Evolutionary conservation across 2,329 filamentous ascomycete species (phyloP).

Genomic region (Botrytis aclada): DNA sequence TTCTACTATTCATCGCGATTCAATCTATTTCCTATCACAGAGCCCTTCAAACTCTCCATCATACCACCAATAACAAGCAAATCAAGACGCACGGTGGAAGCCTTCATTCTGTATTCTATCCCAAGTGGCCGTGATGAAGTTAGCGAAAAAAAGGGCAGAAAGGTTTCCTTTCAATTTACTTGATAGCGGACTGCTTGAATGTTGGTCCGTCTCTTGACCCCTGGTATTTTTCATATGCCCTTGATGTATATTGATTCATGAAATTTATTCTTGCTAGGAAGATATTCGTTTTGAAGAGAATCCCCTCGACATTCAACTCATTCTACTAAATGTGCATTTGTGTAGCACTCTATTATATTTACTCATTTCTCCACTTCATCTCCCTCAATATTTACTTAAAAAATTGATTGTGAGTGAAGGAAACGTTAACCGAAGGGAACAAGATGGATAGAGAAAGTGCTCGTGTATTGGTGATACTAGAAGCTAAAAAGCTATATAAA

Average conservation of each 20-base stretch:
- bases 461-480: background rate
- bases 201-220: background rate
- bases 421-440: background rate
- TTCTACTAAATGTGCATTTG: background rate
- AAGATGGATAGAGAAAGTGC: background rate
- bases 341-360: background rate
- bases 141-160: background rate
- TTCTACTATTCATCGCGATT: background rate
- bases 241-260: background rate
- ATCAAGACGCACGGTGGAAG: background rate
- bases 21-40: background rate
- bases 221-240: background rate
- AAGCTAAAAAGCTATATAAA: background rate
- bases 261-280: background rate
- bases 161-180: background rate
- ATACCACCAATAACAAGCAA: background rate
- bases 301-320: background rate
- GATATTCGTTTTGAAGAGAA: background rate
- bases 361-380: accelerated
- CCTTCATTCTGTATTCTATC: background rate
- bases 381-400: background rate
- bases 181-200: background rate
- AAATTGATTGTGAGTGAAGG: background rate
- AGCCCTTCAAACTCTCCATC: background rate
- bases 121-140: background rate